Percentiles rank a stretch among this genome's conserved stretches.
Conservation (phyloP, 2,329 filamentous ascomycete species). For the Apiospora phragmitis region DNA sequence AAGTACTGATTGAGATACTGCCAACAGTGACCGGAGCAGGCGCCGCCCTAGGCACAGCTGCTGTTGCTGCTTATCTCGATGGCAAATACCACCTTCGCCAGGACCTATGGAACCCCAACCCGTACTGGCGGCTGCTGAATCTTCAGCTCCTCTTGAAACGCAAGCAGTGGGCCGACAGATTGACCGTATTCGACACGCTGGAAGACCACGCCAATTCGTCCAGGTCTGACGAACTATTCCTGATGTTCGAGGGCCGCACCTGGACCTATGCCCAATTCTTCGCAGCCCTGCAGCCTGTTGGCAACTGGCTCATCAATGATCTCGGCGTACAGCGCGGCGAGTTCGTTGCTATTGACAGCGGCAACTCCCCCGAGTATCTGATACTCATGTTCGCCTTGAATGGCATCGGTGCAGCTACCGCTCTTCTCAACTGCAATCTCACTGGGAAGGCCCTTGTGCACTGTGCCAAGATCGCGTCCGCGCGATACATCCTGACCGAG, state of each 20-base stretch:
- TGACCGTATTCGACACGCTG: conserved; percentile 25
- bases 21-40: neutral
- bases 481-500: conserved; percentile 59
- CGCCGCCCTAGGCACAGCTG: conserved; percentile 27
- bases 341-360: conserved; percentile 64
- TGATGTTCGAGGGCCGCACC: conserved; percentile 60
- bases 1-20: neutral
- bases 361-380: conserved; percentile 66
- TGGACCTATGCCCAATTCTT: conserved; percentile 61
- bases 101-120: conserved; percentile 52
- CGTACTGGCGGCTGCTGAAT: conserved; percentile 36
- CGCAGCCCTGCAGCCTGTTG: conserved; percentile 56
- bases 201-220: conserved; percentile 25
- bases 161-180: conserved; percentile 21
- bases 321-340: conserved; percentile 57
- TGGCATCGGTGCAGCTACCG: conserved; percentile 64
- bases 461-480: conserved; percentile 58
- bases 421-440: conserved; percentile 71
- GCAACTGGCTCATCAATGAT: conserved; percentile 59
- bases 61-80: conserved; percentile 57
- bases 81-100: conserved; percentile 66
- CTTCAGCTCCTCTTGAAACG: conserved; percentile 44
- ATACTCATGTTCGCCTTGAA: conserved; percentile 65
- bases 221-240: conserved; percentile 23
- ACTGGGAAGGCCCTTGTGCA: conserved; percentile 63